These are phyloP conservation scores for Corinectria fuckeliana DNA, from an alignment of 2,329 filamentous ascomycete genomes.

Conservation along the genomic window DNA sequence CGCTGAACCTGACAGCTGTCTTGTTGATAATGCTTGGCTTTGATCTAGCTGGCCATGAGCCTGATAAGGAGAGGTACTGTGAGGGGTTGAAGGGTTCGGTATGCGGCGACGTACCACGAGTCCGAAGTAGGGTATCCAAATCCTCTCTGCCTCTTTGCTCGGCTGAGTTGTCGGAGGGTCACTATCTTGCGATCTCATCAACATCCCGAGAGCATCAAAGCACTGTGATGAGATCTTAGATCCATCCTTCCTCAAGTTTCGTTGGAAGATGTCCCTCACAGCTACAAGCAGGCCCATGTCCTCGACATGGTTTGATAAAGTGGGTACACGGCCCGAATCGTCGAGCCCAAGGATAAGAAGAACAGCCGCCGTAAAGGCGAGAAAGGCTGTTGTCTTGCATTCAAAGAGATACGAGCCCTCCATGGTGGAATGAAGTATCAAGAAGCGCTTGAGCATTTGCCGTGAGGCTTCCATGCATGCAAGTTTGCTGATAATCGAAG, in stretches of 20 bases:
- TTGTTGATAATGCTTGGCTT: background rate
- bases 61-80: background rate
- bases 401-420: background rate
- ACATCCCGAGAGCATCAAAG: background rate
- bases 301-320: background rate
- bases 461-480: conserved; percentile 6
- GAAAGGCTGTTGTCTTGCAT: conserved; percentile 9
- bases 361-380: conserved; percentile 9
- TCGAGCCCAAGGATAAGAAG: conserved; percentile 2
- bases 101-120: background rate
- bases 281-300: background rate
- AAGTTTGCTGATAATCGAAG: conserved; percentile 1
- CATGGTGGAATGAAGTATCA: background rate
- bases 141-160: background rate
- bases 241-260: background rate
- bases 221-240: conserved; percentile 9
- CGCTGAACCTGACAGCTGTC: background rate
- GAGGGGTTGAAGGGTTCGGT: background rate
- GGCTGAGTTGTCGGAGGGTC: too few relatives aligned
- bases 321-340: background rate
- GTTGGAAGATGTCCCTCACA: background rate
- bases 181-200: background rate
- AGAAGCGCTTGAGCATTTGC: conserved; percentile 2
- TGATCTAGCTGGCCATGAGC: background rate
- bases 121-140: conserved; percentile 11